Evolutionary conservation across 2,329 filamentous ascomycete genomes (phyloP).

Genomic region (Trichoderma arundinaceum): DNA sequence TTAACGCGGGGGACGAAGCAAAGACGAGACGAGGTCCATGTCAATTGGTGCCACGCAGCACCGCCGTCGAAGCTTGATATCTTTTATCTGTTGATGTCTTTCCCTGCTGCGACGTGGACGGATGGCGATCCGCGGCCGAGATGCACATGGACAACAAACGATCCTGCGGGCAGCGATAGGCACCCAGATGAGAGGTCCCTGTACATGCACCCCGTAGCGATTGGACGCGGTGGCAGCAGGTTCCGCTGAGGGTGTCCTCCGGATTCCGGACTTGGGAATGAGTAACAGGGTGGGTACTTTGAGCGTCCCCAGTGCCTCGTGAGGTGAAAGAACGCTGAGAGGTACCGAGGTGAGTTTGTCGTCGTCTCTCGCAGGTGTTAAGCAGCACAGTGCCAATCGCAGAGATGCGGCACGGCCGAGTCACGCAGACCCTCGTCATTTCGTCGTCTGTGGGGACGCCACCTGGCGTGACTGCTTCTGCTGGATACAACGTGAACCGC

Average conservation of each 20-base stretch:
- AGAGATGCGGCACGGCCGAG: constrained; percentile 27
- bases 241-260: constrained; percentile 1
- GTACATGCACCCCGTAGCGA: neutral
- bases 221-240: too few species aligned
- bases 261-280: constrained; percentile 10
- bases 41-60: constrained; percentile 33
- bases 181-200: neutral
- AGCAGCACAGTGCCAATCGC: constrained; percentile 11
- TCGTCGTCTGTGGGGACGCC: constrained; percentile 35
- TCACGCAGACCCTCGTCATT: constrained; percentile 36
- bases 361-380: neutral
- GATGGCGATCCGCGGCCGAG: constrained; percentile 30
- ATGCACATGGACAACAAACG: constrained; percentile 4
- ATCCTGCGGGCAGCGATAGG: neutral
- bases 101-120: constrained; percentile 21
- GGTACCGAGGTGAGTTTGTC: too few species aligned
- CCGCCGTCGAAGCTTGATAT: constrained; percentile 6
- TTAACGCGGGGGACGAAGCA: too few species aligned
- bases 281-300: too few species aligned
- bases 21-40: too few species aligned
- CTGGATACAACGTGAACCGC: constrained; percentile 10
- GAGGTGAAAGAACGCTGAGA: too few species aligned
- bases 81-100: neutral
- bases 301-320: too few species aligned
- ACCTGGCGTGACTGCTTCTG: constrained; percentile 30